Conservation (phyloP, 2,329 filamentous ascomycete genomes). For the Calonectria multiphialidica region DNA sequence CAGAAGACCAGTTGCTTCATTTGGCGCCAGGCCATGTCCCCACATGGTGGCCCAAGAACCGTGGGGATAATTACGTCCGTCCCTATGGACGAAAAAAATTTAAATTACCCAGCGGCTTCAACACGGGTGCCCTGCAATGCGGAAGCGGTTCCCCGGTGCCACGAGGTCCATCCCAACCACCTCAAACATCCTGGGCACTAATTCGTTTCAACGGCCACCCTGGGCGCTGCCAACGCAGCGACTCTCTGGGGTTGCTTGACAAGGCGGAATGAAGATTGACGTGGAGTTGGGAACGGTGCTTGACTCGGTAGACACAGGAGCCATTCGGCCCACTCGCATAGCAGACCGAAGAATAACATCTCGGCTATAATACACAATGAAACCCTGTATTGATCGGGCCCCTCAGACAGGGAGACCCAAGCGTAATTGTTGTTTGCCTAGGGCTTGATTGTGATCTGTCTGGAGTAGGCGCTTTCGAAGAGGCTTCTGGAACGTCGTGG, state of each 20-base stretch:
- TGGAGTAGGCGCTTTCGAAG: slow-evolving; percentile 34
- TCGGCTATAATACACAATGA: slow-evolving; percentile 1
- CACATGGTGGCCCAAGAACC: slow-evolving; percentile 36
- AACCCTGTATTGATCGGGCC: slow-evolving; percentile 8
- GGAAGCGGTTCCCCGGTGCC: slow-evolving; percentile 50
- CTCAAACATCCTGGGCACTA: slow-evolving; percentile 24
- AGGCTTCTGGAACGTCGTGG: slow-evolving; percentile 41
- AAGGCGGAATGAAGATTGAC: slow-evolving; percentile 33
- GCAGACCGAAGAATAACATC: not conserved
- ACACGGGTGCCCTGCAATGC: slow-evolving; percentile 38
- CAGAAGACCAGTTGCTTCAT: slow-evolving; percentile 42
- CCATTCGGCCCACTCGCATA: not conserved
- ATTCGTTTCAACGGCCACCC: slow-evolving; percentile 23
- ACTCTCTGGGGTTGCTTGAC: slow-evolving; percentile 35
- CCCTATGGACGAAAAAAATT: slow-evolving; percentile 37
- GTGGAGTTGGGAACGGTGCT: slow-evolving; percentile 16
- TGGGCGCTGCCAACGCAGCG: slow-evolving; percentile 34
- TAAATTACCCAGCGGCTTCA: slow-evolving; percentile 45
- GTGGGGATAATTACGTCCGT: slow-evolving; percentile 33
- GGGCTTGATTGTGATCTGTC: slow-evolving; percentile 32
- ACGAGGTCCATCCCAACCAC: slow-evolving; percentile 38
- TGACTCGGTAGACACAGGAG: not conserved
- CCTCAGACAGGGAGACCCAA: not conserved
- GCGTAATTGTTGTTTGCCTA: slow-evolving; percentile 8
- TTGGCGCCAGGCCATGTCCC: slow-evolving; percentile 32